These are phyloP conservation scores for Peronospora farinosa DNA, from an alignment of 352 stramenopile genomes.

Conservation along the genomic window DNA sequence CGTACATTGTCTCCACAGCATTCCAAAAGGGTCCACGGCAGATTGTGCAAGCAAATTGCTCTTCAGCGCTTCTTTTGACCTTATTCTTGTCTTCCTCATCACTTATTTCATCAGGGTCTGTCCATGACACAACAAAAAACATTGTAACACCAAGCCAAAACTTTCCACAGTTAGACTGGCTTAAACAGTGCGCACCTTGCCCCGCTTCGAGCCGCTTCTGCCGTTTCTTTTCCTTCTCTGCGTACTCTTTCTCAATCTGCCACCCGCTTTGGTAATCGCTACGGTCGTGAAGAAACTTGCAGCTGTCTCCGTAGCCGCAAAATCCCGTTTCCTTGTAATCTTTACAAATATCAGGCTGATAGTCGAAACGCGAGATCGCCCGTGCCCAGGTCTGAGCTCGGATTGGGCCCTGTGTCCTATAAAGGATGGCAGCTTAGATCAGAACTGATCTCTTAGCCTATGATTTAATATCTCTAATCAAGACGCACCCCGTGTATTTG, in stretches of 20 bases:
- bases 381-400: conserved; percentile 91
- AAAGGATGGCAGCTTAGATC: background rate
- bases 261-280: conserved; percentile 96
- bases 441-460: background rate
- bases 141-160: background rate
- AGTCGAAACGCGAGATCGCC: conserved; percentile 95
- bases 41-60: conserved; percentile 94
- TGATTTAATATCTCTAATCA: background rate
- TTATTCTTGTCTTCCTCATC: conserved; percentile 61
- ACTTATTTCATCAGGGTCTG: conserved; percentile 47
- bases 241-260: conserved; percentile 95
- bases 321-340: conserved; percentile 99
- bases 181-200: background rate
- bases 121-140: background rate
- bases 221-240: conserved; percentile 88
- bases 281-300: conserved; percentile 98
- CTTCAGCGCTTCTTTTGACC: conserved; percentile 55
- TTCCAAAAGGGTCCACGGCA: conserved; percentile 90
- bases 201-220: conserved; percentile 50
- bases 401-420: conserved; percentile 90
- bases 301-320: conserved; percentile 94
- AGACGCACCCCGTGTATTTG: conserved; percentile 79
- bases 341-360: conserved; percentile 97
- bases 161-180: background rate
- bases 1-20: conserved; percentile 89